These are phyloP conservation scores for Clarireedia paspali DNA, from an alignment of 2,329 filamentous ascomycete species.

Conservation along the genomic window DNA sequence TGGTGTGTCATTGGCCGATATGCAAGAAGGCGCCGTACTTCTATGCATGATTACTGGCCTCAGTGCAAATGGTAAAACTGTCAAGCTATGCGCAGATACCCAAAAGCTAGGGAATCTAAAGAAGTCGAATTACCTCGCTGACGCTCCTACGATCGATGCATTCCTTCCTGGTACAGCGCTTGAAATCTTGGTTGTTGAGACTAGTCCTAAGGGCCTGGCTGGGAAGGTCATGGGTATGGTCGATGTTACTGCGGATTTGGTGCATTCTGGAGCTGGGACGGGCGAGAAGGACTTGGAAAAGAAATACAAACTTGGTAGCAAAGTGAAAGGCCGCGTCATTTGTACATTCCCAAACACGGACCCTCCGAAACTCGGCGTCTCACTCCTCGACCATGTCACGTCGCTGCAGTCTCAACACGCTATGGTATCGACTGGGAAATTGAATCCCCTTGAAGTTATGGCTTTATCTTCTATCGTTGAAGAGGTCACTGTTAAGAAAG, in stretches of 20 bases:
- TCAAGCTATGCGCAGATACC: slow-evolving; percentile 74
- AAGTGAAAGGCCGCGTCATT: slow-evolving; percentile 78
- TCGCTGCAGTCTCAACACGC: slow-evolving; percentile 43
- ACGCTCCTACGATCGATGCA: slow-evolving; percentile 79
- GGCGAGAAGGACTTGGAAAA: slow-evolving; percentile 63
- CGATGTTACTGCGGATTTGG: slow-evolving; percentile 81
- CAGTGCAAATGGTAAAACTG: slow-evolving; percentile 69
- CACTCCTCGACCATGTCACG: slow-evolving; percentile 76
- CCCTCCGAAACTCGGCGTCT: slow-evolving; percentile 78
- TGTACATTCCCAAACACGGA: slow-evolving; percentile 78
- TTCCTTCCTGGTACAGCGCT: slow-evolving; percentile 90
- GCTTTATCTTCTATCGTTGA: slow-evolving; percentile 70
- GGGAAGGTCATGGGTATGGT: slow-evolving; percentile 91
- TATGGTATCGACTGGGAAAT: slow-evolving; percentile 37
- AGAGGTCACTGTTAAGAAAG: slow-evolving; percentile 69
- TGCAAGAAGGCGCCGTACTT: slow-evolving; percentile 79
- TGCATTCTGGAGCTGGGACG: slow-evolving; percentile 75
- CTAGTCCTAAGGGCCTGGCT: slow-evolving; percentile 64
- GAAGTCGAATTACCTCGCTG: slow-evolving; percentile 57
- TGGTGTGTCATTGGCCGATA: slow-evolving; percentile 52
- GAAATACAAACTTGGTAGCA: slow-evolving; percentile 76
- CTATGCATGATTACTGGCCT: slow-evolving; percentile 74
- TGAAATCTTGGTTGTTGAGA: slow-evolving; percentile 74
- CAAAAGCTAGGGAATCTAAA: slow-evolving; percentile 60
- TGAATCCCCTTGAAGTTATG: slow-evolving; percentile 49